Conservation (phyloP, 169 alveolate genomes). For the Theileria parva region DNA sequence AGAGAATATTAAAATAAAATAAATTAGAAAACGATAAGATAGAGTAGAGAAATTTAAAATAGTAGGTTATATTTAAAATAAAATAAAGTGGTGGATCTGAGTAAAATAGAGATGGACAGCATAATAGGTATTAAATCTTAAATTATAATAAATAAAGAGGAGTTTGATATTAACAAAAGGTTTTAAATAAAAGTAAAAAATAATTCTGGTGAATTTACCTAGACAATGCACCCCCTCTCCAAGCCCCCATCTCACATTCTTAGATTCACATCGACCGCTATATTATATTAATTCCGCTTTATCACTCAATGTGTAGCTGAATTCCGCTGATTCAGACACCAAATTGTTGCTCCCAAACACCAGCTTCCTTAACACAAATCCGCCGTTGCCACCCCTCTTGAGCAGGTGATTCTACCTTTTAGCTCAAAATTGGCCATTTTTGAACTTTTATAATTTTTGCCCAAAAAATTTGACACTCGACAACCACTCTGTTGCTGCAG, state of each 20-base stretch:
- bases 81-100: neutral
- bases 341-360: neutral
- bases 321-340: neutral
- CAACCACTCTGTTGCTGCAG: neutral
- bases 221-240: conserved; percentile 25
- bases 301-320: neutral
- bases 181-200: conserved; percentile 1
- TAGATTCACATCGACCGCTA: neutral
- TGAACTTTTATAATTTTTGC: neutral
- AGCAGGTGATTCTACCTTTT: neutral
- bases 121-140: neutral
- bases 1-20: neutral
- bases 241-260: conserved; percentile 9
- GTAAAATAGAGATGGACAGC: neutral
- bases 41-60: neutral
- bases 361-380: neutral
- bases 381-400: neutral
- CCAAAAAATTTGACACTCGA: neutral
- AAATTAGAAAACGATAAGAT: neutral
- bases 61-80: neutral
- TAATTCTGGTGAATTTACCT: neutral
- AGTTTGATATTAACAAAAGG: neutral
- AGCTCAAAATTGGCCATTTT: neutral
- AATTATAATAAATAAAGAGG: neutral
- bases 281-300: neutral